Base-by-base conservation (phyloP, 805 yeast genomes). In the Saccharomycopsis oosterbeekiorum region DNA sequence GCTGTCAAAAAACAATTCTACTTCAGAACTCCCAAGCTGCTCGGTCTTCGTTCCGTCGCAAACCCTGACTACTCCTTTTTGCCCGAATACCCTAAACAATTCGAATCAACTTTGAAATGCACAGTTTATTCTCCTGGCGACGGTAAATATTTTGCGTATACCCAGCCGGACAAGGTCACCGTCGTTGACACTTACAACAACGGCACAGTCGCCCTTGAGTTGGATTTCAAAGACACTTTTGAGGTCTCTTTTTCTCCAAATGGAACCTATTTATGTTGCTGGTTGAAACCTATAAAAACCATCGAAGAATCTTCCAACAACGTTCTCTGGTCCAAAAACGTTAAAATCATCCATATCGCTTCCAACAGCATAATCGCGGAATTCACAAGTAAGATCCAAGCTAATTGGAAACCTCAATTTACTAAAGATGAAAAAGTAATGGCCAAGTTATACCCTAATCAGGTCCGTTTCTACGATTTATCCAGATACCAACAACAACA, bases 371-470 rank as follows among this genome's bases (percentile, higher is more conserved):
- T 82, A 58, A 75, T 83, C 58, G 81, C 80, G 63, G 80, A 84
- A 65, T 91, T 87, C 79, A 77, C 86, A 58, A 87, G 89, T 66
- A 89, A 87, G 73, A 84, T 84, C 58, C 97, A 93, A 76, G 82
- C 84, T 65, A 93, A 93, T 29, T 93, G 98, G 97, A 81, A 83
- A 70, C 88, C 96, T n/a, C 96, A 90, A 74, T 91, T 86, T 72
- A 88, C 96, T 9, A 79, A 80, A 63, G 94, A 91, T 72, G 97
- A 91, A 76, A 77, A 80, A 66, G 77, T 81, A 66, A 78, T 87
- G 73, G 87, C 89, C 56, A 81, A 85, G 70, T 68, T 80, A 65
- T 76, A 76, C 63, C 72, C 75, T 60, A 81, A 81, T 68, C 89
- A 86, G 69, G 77, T 87, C 62, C 89, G 85, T 68, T 86, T 90